phyloP scores from a whole-genome alignment of 2,329 filamentous ascomycete genomes.

The Pseudogymnoascus sp. region DNA sequence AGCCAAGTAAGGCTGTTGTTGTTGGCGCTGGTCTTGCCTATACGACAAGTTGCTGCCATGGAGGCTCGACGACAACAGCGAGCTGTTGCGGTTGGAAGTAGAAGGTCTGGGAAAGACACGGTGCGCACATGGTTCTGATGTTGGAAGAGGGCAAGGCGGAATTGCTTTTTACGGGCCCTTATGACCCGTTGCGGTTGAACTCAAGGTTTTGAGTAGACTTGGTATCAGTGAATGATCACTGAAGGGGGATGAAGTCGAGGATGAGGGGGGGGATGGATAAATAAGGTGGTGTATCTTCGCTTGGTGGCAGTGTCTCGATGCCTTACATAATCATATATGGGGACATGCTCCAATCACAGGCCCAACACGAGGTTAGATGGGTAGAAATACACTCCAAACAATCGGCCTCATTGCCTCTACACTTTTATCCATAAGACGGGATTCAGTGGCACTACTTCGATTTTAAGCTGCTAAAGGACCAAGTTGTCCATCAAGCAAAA shows the following conservation, averaged over 20 bases:
- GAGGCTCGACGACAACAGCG: slow-evolving; percentile 13
- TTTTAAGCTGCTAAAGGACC: neutral
- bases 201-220: neutral
- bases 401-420: neutral
- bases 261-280: neutral
- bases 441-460: neutral
- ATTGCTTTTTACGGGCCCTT: slow-evolving; percentile 20
- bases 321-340: neutral
- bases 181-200: slow-evolving; percentile 21
- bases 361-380: slow-evolving; percentile 2
- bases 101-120: slow-evolving; percentile 4
- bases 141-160: slow-evolving; percentile 16
- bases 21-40: neutral
- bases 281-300: neutral
- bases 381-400: neutral
- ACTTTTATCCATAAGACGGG: neutral
- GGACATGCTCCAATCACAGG: neutral
- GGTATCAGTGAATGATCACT: neutral
- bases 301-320: neutral
- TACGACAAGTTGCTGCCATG: slow-evolving; percentile 13
- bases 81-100: slow-evolving; percentile 15
- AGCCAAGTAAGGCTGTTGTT: slow-evolving; percentile 1
- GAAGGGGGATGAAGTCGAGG: neutral
- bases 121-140: slow-evolving; percentile 5
- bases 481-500: neutral